phyloP scores from a whole-genome alignment of 306 rosid genomes.

The Pyrus betulifolia region DNA sequence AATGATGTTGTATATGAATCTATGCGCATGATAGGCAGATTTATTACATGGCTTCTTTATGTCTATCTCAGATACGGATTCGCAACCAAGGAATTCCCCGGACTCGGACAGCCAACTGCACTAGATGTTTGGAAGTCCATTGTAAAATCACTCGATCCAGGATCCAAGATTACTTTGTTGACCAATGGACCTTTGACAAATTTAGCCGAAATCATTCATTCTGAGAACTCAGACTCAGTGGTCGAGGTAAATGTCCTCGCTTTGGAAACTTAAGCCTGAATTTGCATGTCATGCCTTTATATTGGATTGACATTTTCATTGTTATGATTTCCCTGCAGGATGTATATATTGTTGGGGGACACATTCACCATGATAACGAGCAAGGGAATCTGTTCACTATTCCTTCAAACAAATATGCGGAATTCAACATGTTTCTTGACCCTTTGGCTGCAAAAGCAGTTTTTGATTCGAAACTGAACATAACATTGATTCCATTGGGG shows the following conservation, averaged over 20 bases:
- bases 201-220: constrained; percentile 40
- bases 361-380: constrained; percentile 22
- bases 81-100: constrained; percentile 33
- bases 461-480: constrained; percentile 32
- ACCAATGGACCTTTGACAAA: constrained; percentile 60
- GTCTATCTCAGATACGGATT: constrained; percentile 39
- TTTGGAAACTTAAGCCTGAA: too few relatives aligned
- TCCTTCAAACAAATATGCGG: constrained; percentile 53
- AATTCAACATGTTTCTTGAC: constrained; percentile 55
- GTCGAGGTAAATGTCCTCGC: constrained; percentile 21
- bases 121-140: constrained; percentile 48
- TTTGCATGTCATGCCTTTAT: too few relatives aligned
- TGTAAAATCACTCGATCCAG: constrained; percentile 24
- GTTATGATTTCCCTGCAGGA: constrained; percentile 26
- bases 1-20: neutral
- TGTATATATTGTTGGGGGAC: constrained; percentile 51
- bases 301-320: neutral
- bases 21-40: too few relatives aligned
- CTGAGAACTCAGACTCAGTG: constrained; percentile 24
- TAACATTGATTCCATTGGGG: constrained; percentile 42
- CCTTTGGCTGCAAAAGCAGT: constrained; percentile 49
- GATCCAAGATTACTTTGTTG: constrained; percentile 43
- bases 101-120: constrained; percentile 43
- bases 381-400: constrained; percentile 47
- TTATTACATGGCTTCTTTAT: too few relatives aligned